phyloP scores from a whole-genome alignment of 768 basidiomycete genomes.

The Termitomyces eurrhizus region DNA sequence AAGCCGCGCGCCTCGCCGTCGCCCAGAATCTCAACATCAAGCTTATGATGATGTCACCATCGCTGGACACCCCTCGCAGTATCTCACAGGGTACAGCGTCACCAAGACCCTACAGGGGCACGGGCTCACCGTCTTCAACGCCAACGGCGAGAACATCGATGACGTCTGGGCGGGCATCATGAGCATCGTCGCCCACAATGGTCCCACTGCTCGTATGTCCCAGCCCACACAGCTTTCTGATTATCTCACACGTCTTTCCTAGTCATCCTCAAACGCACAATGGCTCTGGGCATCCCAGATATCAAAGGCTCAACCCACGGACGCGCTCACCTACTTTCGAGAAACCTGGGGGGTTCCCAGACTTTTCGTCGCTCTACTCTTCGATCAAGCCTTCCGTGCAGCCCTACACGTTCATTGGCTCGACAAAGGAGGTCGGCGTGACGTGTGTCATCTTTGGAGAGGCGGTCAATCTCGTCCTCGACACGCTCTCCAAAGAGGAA shows the following conservation, averaged over 20 bases:
- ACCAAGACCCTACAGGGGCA: slow-evolving; percentile 74
- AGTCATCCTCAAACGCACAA: slow-evolving; percentile 68
- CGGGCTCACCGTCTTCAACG: slow-evolving; percentile 71
- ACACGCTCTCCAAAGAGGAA: slow-evolving; percentile 71
- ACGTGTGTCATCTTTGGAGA: slow-evolving; percentile 85
- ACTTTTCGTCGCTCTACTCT: slow-evolving; percentile 47
- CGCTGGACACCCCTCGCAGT: slow-evolving; percentile 85
- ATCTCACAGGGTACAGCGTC: slow-evolving; percentile 75
- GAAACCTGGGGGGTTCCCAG: slow-evolving; percentile 49
- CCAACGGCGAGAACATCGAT: slow-evolving; percentile 78
- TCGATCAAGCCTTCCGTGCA: slow-evolving; percentile 56
- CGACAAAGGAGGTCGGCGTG: slow-evolving; percentile 70
- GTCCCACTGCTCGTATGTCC: slow-evolving; percentile 70
- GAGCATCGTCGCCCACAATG: slow-evolving; percentile 52
- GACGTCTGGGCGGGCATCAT: slow-evolving; percentile 67
- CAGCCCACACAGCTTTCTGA: neutral
- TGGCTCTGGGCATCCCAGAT: slow-evolving; percentile 67
- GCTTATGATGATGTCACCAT: slow-evolving; percentile 89
- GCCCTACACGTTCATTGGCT: slow-evolving; percentile 65
- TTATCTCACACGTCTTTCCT: neutral
- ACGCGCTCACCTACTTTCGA: slow-evolving; percentile 76
- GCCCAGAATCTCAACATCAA: slow-evolving; percentile 83
- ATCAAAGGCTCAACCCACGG: slow-evolving; percentile 79
- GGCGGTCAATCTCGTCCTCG: slow-evolving; percentile 76
- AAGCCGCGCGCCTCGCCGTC: slow-evolving; percentile 84